Conservation (phyloP, 345 rosid species). For the thale cress (Arabidopsis thaliana) region DNA sequence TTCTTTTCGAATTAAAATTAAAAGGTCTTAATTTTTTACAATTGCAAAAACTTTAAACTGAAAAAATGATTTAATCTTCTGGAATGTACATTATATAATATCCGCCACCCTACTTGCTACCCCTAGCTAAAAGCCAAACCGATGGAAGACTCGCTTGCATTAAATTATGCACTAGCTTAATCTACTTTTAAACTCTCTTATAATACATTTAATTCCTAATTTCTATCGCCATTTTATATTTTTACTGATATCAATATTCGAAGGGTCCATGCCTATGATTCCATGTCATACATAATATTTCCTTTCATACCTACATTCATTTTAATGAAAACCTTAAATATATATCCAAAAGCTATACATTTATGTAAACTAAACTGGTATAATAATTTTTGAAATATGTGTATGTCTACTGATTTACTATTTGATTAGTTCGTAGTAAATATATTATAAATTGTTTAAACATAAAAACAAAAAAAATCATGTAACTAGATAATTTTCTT, state of each 20-base stretch:
- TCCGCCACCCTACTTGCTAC: slow-evolving; percentile 37
- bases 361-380: neutral
- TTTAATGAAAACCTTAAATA: neutral
- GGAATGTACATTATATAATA: neutral
- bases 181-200: neutral
- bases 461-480: neutral
- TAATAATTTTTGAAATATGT: neutral
- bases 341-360: neutral
- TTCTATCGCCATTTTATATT: neutral
- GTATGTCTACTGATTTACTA: neutral
- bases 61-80: neutral
- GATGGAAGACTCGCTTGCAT: slow-evolving; percentile 23
- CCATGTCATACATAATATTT: slow-evolving; percentile 13
- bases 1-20: neutral
- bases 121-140: slow-evolving; percentile 22
- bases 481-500: neutral
- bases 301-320: neutral
- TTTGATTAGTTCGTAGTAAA: neutral
- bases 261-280: slow-evolving; percentile 17
- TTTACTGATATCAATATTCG: neutral
- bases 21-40: neutral
- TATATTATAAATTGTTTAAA: neutral
- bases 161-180: slow-evolving; percentile 2
- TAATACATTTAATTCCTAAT: neutral
- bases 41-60: neutral